A percentile compares a stretch with the other conserved stretches of the same genome.
Evolutionary conservation across 495 filamentous ascomycete species (phyloP).

Genomic region (Lophiotrema nucula): DNA sequence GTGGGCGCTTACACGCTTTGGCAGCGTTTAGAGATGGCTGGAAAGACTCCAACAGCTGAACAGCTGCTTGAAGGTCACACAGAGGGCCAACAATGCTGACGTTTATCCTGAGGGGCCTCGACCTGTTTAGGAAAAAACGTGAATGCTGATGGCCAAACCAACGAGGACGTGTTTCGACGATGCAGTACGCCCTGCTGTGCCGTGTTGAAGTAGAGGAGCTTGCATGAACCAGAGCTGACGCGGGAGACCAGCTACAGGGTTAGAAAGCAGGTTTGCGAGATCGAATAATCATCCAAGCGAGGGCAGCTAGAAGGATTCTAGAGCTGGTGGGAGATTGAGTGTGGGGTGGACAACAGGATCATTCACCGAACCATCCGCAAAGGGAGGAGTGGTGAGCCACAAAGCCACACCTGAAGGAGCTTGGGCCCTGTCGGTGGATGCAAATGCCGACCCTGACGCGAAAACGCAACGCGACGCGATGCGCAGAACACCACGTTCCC

Average conservation of each 20-base stretch:
- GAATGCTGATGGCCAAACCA: constrained; percentile 3
- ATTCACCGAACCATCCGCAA: too few relatives aligned
- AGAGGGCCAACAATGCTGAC: background rate
- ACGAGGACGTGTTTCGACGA: background rate
- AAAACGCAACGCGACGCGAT: background rate
- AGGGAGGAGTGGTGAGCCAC: background rate
- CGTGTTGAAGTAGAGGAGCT: background rate
- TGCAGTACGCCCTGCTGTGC: too few relatives aligned
- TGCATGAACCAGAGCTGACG: constrained; percentile 16
- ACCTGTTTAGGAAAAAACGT: background rate
- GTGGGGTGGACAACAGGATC: too few relatives aligned
- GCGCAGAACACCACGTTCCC: too few relatives aligned
- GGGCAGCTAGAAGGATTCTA: background rate
- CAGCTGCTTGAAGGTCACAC: background rate
- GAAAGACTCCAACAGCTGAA: too few relatives aligned
- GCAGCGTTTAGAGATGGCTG: background rate
- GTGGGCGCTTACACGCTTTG: too few relatives aligned
- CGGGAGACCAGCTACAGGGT: constrained; percentile 2
- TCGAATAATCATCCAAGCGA: background rate
- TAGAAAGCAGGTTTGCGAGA: background rate
- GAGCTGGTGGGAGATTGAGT: too few relatives aligned
- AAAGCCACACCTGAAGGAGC: too few relatives aligned
- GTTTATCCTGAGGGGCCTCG: background rate
- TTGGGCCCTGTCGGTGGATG: background rate
- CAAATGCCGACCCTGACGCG: background rate